phyloP scores from a whole-genome alignment of 2,329 filamentous ascomycete genomes.

The Aspergillus sp. region DNA sequence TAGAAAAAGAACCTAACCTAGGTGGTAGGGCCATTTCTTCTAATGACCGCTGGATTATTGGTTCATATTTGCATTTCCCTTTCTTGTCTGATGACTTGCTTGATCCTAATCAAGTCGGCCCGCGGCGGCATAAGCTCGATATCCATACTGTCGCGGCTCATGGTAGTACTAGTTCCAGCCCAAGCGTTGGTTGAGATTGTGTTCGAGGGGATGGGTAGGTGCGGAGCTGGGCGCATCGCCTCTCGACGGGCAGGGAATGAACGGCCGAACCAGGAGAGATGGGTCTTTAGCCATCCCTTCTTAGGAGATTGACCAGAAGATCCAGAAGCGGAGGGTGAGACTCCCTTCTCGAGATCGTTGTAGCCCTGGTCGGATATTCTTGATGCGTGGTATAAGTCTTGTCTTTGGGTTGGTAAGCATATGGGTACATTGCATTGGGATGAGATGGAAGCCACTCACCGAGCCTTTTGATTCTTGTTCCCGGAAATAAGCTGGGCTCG shows the following conservation, averaged over 20 bases:
- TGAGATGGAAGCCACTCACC: slow-evolving; percentile 13
- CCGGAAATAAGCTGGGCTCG: slow-evolving; percentile 27
- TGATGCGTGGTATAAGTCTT: background rate
- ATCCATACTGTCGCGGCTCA: slow-evolving; percentile 26
- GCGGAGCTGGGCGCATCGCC: slow-evolving; percentile 14
- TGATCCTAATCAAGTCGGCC: slow-evolving; percentile 31
- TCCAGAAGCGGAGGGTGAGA: background rate
- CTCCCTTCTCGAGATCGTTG: slow-evolving; percentile 21
- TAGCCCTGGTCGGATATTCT: background rate
- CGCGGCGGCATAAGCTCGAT: slow-evolving; percentile 9
- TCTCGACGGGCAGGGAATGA: slow-evolving; percentile 7
- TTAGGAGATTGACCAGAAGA: background rate
- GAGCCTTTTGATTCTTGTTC: slow-evolving; percentile 16
- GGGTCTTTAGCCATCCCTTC: slow-evolving; percentile 12
- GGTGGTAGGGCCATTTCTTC: background rate
- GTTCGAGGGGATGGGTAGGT: slow-evolving; percentile 21
- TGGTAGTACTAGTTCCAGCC: slow-evolving; percentile 26
- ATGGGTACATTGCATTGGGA: background rate
- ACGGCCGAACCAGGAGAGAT: slow-evolving; percentile 15
- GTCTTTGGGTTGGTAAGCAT: background rate
- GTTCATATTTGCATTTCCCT: slow-evolving; percentile 26
- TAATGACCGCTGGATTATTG: background rate
- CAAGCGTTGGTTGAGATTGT: slow-evolving; percentile 34
- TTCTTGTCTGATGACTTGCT: slow-evolving; percentile 35
- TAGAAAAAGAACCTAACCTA: background rate